These are phyloP conservation scores for Fusarium phyllophilum DNA, from an alignment of 2,329 filamentous ascomycete genomes.

Conservation along the genomic window DNA sequence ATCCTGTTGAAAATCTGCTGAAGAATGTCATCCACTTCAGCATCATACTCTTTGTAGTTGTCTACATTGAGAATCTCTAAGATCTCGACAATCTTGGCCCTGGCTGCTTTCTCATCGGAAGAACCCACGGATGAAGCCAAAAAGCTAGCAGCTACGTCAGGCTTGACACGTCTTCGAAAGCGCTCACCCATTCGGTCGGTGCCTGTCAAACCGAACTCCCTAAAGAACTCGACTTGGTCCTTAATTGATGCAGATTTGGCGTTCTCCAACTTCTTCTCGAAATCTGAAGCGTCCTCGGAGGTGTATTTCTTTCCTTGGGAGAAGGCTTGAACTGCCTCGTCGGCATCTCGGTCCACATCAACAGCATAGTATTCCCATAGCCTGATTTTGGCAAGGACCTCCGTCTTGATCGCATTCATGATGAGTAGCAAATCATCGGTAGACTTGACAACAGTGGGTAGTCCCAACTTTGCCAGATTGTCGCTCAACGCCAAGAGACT, in stretches of 20 bases:
- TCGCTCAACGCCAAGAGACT: conserved; percentile 79
- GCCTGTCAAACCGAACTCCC: conserved; percentile 75
- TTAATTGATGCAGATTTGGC: conserved; percentile 58
- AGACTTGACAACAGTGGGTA: conserved; percentile 78
- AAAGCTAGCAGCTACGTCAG: conserved; percentile 72
- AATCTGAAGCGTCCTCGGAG: conserved; percentile 55
- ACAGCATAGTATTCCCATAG: conserved; percentile 96
- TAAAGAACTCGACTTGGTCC: conserved; percentile 70
- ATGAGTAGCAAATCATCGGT: conserved; percentile 79
- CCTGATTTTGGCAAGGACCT: conserved; percentile 79
- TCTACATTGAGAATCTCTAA: conserved; percentile 87
- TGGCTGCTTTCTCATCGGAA: conserved; percentile 66
- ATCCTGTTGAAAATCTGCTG: conserved; percentile 93
- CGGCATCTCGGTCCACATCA: conserved; percentile 77
- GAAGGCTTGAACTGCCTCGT: conserved; percentile 79
- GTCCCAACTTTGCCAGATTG: conserved; percentile 73
- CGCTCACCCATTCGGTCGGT: conserved; percentile 82
- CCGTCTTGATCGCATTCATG: conserved; percentile 84
- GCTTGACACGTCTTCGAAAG: conserved; percentile 76
- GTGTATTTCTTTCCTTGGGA: conserved; percentile 65
- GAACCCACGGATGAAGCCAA: conserved; percentile 62
- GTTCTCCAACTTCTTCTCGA: conserved; percentile 55
- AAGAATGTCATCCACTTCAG: conserved; percentile 82
- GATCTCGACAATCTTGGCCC: conserved; percentile 68
- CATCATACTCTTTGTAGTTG: conserved; percentile 92